Conservation (phyloP, 75 land plant species). For the Selaginella moellendorffii region DNA sequence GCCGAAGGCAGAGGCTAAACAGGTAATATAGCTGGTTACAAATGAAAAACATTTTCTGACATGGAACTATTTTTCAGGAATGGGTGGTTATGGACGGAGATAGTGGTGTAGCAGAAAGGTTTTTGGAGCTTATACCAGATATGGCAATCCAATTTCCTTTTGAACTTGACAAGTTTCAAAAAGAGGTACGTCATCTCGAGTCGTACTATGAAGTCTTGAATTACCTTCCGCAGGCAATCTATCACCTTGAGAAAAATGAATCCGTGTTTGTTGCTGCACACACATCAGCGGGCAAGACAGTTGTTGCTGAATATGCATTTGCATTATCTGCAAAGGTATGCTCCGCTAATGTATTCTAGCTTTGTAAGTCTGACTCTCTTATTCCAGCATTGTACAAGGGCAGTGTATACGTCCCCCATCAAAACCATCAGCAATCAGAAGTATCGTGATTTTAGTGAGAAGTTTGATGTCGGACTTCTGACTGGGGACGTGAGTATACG, state of each 20-base stretch:
- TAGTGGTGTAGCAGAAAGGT: constrained; percentile 32
- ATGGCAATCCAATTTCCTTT: constrained; percentile 8
- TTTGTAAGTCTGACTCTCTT: neutral
- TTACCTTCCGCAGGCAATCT: constrained; percentile 10
- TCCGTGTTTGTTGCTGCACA: constrained; percentile 24
- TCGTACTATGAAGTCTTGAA: neutral
- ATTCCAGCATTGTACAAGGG: constrained; percentile 95
- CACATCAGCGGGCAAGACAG: constrained; percentile 3
- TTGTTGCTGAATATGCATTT: constrained; percentile 9
- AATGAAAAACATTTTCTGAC: too few species aligned
- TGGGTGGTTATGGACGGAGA: constrained; percentile 65
- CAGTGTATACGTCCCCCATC: constrained; percentile 98
- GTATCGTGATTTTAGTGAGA: constrained; percentile 89
- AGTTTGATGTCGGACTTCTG: constrained; percentile 98
- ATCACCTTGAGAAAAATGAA: neutral
- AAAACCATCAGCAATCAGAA: constrained; percentile 99
- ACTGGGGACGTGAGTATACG: constrained; percentile 98
- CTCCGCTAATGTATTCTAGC: neutral
- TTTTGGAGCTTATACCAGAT: constrained; percentile 86
- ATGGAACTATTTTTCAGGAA: constrained; percentile 40
- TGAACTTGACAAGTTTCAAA: constrained; percentile 5
- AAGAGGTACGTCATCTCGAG: neutral
- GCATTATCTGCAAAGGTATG: constrained; percentile 11
- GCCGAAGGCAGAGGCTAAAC: too few species aligned
- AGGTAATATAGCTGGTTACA: too few species aligned